A percentile compares a stretch with the other conserved stretches of the same genome.
These are phyloP conservation scores for Ceratocystis ficicola DNA, from an alignment of 2,329 filamentous ascomycete genomes.

Conservation along the genomic window DNA sequence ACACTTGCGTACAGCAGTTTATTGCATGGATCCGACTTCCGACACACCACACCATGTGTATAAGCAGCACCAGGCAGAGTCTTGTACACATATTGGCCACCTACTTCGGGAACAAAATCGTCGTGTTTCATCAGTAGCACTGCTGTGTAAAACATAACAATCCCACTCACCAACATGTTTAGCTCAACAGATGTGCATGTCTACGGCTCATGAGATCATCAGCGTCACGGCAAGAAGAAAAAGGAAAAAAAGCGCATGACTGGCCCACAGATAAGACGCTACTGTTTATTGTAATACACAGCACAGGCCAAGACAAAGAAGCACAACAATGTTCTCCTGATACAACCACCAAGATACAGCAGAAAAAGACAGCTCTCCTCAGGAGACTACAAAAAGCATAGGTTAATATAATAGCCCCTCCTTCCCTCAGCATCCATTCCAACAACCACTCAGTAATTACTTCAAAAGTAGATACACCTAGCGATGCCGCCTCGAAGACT, in stretches of 20 bases:
- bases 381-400: not conserved
- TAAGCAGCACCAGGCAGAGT: too few relatives aligned
- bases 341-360: conserved; percentile 1
- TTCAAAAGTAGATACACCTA: conserved; percentile 13
- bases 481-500: conserved; percentile 20
- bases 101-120: too few relatives aligned
- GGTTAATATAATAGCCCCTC: not conserved
- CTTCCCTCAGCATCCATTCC: not conserved
- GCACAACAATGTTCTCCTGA: conserved; percentile 7
- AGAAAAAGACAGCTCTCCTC: not conserved
- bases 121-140: too few relatives aligned
- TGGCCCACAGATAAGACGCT: conserved; percentile 9
- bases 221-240: not conserved
- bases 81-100: too few relatives aligned
- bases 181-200: too few relatives aligned
- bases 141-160: too few relatives aligned
- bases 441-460: not conserved
- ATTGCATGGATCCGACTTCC: too few relatives aligned
- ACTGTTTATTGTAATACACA: conserved; percentile 16
- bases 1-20: too few relatives aligned
- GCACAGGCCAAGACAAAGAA: too few relatives aligned
- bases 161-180: too few relatives aligned
- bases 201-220: too few relatives aligned
- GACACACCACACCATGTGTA: too few relatives aligned
- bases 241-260: not conserved